These are phyloP conservation scores for Alternaria angustiovoidea DNA, from an alignment of 2,329 filamentous ascomycete species.

Conservation along the genomic window DNA sequence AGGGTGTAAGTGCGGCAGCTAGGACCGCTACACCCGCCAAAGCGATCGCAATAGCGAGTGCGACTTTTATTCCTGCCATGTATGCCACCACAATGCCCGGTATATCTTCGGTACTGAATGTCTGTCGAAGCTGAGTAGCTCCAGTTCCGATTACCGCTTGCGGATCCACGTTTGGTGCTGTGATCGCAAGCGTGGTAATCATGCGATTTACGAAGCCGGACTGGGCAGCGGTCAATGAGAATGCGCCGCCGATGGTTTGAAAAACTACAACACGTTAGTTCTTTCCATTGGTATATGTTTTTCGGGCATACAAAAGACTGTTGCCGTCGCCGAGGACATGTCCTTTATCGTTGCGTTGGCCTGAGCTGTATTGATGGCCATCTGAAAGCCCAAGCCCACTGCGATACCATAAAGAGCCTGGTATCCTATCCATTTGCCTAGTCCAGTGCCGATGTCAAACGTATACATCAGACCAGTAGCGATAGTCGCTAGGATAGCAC, in stretches of 20 bases:
- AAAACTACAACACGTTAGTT: constrained; percentile 32
- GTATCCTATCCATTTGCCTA: constrained; percentile 56
- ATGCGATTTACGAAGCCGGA: constrained; percentile 54
- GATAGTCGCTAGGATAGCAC: constrained; percentile 42
- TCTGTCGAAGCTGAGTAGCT: constrained; percentile 49
- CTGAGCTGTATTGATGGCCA: constrained; percentile 50
- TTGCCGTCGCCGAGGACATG: constrained; percentile 45
- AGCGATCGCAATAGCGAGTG: constrained; percentile 15
- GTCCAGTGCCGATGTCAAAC: constrained; percentile 45
- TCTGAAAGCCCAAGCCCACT: constrained; percentile 28
- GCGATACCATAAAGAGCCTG: constrained; percentile 56
- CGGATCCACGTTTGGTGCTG: constrained; percentile 36
- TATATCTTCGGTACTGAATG: constrained; percentile 11
- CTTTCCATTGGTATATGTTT: not conserved
- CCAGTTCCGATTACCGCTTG: constrained; percentile 48
- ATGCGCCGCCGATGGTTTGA: constrained; percentile 52
- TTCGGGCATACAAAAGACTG: constrained; percentile 39
- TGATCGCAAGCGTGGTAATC: constrained; percentile 34
- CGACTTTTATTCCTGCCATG: constrained; percentile 18
- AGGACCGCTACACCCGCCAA: constrained; percentile 3
- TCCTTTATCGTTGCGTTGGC: constrained; percentile 43
- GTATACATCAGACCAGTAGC: constrained; percentile 55
- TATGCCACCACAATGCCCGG: constrained; percentile 18
- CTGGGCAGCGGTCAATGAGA: constrained; percentile 53
- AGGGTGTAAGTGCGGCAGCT: not conserved